Evolutionary conservation across 371 early-diverging fungal genomes (phyloP), one percentile per base, ranked within the genome.

Genomic region (Haplosporangium sp.): DNA sequence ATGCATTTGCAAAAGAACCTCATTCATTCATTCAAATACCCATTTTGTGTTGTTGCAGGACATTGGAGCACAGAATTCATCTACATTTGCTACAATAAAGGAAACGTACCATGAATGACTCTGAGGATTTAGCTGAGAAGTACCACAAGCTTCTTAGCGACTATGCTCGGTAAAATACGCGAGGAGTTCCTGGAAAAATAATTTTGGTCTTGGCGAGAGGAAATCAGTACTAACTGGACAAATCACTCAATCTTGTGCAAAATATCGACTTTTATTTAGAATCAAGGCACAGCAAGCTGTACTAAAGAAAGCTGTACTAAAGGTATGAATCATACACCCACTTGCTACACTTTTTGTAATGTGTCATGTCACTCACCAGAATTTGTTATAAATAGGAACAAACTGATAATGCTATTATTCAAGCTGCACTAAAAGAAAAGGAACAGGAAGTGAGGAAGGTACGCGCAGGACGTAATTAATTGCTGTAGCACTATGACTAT

Each of bases 361-460:
- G 27, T 27, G 27, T 27, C 27, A 55, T 34, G 0, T 34, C 55
- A 34, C 55, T 34, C 55, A 55, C 19, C 3, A 50, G 3, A 50
- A 15, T n/a, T 15, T 50, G 15, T 6, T n/a, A 50, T n/a, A 15
- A 50, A 50, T 72, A 91, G 91, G 90, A 91, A 76, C 89, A 88
- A 88, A 83, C 88, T 3, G 85, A 84, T 11, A 91, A 88, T 69
- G 74, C 85, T 10, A 50, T 86, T 3, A 74, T 91, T 37, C 90
- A 90, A 61, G 84, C 86, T n/a, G 86, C 87, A 39, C 84, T 89
- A 27, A 91, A 91, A 65, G 88, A 89, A 60, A 90, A 89, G 73
- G 92, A 91, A 71, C 89, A 90, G 61, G 90, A 91, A 55, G 70
- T 90, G n/a, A 70, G 92, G 74, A 88, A 89, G 82, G 92, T 90